Base-by-base conservation (phyloP, 202 grass and related monocot species). In the Carex arenaria region DNA sequence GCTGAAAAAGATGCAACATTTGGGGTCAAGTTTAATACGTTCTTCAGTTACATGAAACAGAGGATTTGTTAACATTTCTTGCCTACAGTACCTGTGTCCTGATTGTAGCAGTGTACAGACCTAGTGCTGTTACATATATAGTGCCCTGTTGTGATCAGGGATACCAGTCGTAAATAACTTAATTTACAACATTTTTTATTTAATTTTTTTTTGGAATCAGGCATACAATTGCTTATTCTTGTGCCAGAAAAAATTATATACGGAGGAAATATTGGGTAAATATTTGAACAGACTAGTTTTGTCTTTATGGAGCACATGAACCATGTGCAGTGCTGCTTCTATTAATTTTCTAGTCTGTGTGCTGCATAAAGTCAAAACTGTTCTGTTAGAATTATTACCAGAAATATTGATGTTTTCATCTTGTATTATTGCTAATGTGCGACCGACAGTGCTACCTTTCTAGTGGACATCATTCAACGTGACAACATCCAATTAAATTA, bases 1-100 rank as follows among this genome's bases (percentile, higher is more conserved):
- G 89, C 95, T 95, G 84, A 9, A 55, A 62, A 1, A 76, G 32
- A 38, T n/a, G n/a, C n/a, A 30, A 53, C 12, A 54, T 53, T 74
- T 5, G 12, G 70, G 17, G 4, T 11, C 17, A 62, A 20, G 57
- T 51, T 59, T 38, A 36, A 34, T 31, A 59, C 3, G 14, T 81
- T 13, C 18, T 80, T 62, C 23, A 9, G 32, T 61, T n/a, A 66
- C 42, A 79, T 32, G 30, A 61, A 61, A 69, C 59, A 26, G 38
- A 17, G 38, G 2, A 19, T 19, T 0, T n/a, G 56, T 59, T 59
- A 1, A 19, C 56, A 59, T 59, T 59, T 59, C 56, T 59, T 59
- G 13, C 13, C 7, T 59, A 2, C 17, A n/a, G 56, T 59, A 59
- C 5, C 5, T 59, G 56, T 59, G 17, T 43, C 42, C 7, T 43